Percentiles rank a stretch among this genome's conserved stretches.
These are phyloP conservation scores for Ricinus communis DNA, from an alignment of 345 rosid species.

Conservation along the genomic window DNA sequence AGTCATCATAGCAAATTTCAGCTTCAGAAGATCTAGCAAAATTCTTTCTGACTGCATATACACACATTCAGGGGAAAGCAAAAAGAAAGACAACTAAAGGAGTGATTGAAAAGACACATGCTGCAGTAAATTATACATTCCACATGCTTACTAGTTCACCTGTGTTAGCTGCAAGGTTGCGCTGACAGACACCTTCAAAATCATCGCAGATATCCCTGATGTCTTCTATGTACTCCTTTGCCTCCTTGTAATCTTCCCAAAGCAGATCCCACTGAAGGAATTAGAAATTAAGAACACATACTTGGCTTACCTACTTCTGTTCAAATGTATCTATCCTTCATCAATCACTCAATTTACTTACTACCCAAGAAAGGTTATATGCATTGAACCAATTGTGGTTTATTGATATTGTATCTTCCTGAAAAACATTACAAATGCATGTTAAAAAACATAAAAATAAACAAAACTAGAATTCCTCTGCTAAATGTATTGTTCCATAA, in stretches of 20 bases:
- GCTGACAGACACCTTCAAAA: constrained; percentile 86
- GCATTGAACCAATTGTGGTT: constrained; percentile 96
- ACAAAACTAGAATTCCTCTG: not conserved
- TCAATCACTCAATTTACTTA: constrained; percentile 36
- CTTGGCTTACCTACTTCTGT: not conserved
- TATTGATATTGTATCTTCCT: constrained; percentile 94
- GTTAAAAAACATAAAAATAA: constrained; percentile 2
- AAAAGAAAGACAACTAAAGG: too few species aligned
- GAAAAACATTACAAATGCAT: constrained; percentile 28
- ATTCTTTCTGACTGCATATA: not conserved
- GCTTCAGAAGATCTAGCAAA: too few species aligned
- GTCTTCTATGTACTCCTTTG: constrained; percentile 84
- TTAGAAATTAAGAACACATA: constrained; percentile 13
- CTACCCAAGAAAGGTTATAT: constrained; percentile 83
- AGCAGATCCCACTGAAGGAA: constrained; percentile 79
- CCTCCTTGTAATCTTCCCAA: constrained; percentile 69
- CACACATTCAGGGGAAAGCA: too few species aligned
- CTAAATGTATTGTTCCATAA: not conserved
- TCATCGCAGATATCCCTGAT: constrained; percentile 83
- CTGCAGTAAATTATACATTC: not conserved
- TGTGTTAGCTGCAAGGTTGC: constrained; percentile 95
- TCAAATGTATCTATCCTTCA: constrained; percentile 6
- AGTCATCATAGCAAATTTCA: too few species aligned
- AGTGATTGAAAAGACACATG: not conserved
- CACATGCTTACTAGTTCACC: constrained; percentile 37